Evolutionary conservation across 805 yeast genomes (phyloP), one percentile per base, ranked within the genome.

Genomic region (Yamadazyma takamatsuzukensis): DNA sequence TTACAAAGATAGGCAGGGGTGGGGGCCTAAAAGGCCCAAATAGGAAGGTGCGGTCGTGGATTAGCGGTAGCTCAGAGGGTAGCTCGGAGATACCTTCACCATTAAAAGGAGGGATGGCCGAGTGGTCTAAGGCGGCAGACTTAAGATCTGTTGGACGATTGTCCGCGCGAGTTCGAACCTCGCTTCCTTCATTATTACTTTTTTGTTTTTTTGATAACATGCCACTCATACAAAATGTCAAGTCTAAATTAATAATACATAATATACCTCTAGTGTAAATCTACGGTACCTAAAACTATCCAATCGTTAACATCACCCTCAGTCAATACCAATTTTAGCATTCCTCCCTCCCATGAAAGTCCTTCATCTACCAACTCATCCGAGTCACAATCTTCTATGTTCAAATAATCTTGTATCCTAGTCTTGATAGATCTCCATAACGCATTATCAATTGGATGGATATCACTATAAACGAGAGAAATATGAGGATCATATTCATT

Each of bases 301-400:
- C 94, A 83, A 34, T 78, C 73, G 28, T 66, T 72, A 5, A 78
- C 78, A 4, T 82, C 84, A 0, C 90, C 90, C 44, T 76, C 82
- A 48, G 88, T 80, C 13, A 66, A 64, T 5, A 83, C 85, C 33
- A 83, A 68, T 43, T 80, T 74, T 15, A 80, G 63, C 6, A 82
- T 79, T 2, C 86, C 84, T 6, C 80, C 76, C 28, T 68, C 72
- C 93, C 93, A 83, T 3, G 76, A 75, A 16, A 74, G 49, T 29
- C 53, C 61, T 33, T 49, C 58, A 30, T 56, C 61, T 3, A 34
- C 39, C 30, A 52, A 37, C 16, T 53, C 58, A 25, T 58, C 66
- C 33, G 63, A 51, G 22, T 69, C 69, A 32, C 67, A 57, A 22
- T 59, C 54, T 12, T 62, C 68, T 15, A 72, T 57, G 26, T 78